Conservation (phyloP, 2,329 filamentous ascomycete genomes). For the Hymenoscyphus infarciens region DNA sequence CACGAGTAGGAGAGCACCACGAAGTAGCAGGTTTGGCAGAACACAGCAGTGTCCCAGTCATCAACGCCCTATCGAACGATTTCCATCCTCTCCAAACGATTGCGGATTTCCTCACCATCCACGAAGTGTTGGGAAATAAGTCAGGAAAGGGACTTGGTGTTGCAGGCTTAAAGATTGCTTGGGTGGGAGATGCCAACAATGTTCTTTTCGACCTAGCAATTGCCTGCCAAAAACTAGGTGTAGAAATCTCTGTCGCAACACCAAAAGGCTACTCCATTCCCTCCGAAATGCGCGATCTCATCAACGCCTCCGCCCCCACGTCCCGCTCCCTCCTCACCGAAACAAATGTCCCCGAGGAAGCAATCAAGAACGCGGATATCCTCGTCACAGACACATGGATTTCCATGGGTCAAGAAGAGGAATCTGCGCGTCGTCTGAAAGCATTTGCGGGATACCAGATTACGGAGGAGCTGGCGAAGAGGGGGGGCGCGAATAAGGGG, state of each 20-base stretch:
- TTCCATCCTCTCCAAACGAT: constrained; percentile 94
- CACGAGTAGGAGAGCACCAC: constrained; percentile 72
- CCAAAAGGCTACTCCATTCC: constrained; percentile 84
- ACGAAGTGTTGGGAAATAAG: constrained; percentile 60
- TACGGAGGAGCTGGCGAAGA: constrained; percentile 73
- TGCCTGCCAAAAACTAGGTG: constrained; percentile 79
- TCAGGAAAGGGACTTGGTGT: constrained; percentile 53
- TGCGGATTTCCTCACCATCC: constrained; percentile 88
- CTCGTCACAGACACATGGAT: constrained; percentile 98
- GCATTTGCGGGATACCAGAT: constrained; percentile 91
- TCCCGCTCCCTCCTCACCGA: constrained; percentile 64
- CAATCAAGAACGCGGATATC: constrained; percentile 77
- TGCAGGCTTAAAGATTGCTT: constrained; percentile 84
- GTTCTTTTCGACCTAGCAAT: constrained; percentile 93
- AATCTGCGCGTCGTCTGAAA: constrained; percentile 70
- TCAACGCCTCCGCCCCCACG: constrained; percentile 57
- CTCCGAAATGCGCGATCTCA: constrained; percentile 66
- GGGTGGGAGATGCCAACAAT: constrained; percentile 96
- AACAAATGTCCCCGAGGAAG: constrained; percentile 79
- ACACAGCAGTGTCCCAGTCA: constrained; percentile 73
- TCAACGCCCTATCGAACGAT: constrained; percentile 83
- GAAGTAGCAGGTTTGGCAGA: constrained; percentile 69
- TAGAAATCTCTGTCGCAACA: constrained; percentile 82
- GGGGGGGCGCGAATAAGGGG: constrained; percentile 77
- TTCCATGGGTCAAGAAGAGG: constrained; percentile 94